A percentile compares a stretch with the other conserved stretches of the same genome.
These are phyloP conservation scores for Ophiostoma perfectum DNA, from an alignment of 2,329 filamentous ascomycete genomes.

Conservation along the genomic window DNA sequence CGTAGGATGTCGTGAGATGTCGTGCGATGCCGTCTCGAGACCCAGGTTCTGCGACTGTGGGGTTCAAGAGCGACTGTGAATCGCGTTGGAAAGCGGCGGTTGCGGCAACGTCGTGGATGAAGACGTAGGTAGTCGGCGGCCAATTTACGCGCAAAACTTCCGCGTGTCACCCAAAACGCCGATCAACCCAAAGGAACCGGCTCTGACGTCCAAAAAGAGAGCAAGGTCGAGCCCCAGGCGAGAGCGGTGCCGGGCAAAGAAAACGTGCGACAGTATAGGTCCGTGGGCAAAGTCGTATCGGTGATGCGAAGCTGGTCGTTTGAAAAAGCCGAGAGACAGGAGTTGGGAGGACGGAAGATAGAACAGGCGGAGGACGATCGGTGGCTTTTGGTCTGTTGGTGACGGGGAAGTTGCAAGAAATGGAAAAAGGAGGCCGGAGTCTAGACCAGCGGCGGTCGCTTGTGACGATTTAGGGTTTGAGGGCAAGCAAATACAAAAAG, in stretches of 20 bases:
- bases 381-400: neutral
- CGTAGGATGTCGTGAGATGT: neutral
- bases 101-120: conserved; percentile 5
- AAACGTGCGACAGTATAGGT: neutral
- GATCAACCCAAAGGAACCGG: conserved; percentile 6
- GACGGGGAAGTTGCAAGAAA: conserved; percentile 5
- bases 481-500: neutral
- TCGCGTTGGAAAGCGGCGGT: neutral
- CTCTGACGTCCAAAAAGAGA: conserved; percentile 6
- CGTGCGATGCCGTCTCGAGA: neutral
- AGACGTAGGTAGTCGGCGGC: neutral
- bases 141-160: conserved; percentile 15
- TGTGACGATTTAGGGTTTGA: neutral
- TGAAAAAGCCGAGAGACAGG: neutral
- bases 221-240: neutral
- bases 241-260: neutral
- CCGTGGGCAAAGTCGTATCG: neutral
- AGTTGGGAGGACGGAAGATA: neutral
- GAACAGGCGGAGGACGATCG: neutral
- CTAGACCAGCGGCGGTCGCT: neutral
- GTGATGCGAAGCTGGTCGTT: neutral
- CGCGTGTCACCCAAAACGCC: conserved; percentile 20
- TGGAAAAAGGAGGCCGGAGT: conserved; percentile 7
- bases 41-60: neutral
- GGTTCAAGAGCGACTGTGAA: neutral